A percentile compares a stretch with the other conserved stretches of the same genome.
Conservation (phyloP, 2,329 filamentous ascomycete species). For the Niveomyces coronatus region DNA sequence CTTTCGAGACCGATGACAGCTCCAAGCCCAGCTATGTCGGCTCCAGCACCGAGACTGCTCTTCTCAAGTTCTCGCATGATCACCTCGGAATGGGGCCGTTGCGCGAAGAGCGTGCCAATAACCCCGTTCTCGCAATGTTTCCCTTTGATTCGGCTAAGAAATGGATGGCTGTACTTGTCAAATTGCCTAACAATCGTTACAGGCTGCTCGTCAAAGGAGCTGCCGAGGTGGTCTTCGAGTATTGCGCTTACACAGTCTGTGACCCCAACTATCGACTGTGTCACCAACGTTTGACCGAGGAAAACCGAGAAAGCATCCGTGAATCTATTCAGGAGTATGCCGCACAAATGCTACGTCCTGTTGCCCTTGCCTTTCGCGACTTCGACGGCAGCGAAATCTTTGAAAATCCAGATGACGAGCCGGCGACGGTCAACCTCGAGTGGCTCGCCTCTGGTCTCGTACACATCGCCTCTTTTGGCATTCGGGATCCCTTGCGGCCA, state of each 20-base stretch:
- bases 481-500: conserved; percentile 55
- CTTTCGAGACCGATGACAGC: conserved; percentile 37
- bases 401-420: conserved; percentile 20
- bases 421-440: conserved; percentile 24
- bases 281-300: conserved; percentile 21
- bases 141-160: conserved; percentile 45
- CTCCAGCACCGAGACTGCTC: conserved; percentile 44
- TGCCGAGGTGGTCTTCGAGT: conserved; percentile 42
- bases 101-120: conserved; percentile 35
- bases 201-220: conserved; percentile 47
- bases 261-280: conserved; percentile 33
- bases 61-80: conserved; percentile 40
- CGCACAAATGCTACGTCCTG: conserved; percentile 54
- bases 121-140: conserved; percentile 36
- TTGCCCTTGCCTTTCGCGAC: conserved; percentile 55
- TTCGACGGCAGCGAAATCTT: conserved; percentile 33
- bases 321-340: conserved; percentile 43
- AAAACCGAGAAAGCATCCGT: conserved; percentile 22
- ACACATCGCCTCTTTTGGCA: conserved; percentile 44
- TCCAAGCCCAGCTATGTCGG: conserved; percentile 34
- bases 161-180: conserved; percentile 46
- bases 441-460: conserved; percentile 25
- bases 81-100: conserved; percentile 35
- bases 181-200: conserved; percentile 33
- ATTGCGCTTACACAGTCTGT: conserved; percentile 29